phyloP scores from a whole-genome alignment of 768 basidiomycete genomes.

The Lentinus tigrinus region DNA sequence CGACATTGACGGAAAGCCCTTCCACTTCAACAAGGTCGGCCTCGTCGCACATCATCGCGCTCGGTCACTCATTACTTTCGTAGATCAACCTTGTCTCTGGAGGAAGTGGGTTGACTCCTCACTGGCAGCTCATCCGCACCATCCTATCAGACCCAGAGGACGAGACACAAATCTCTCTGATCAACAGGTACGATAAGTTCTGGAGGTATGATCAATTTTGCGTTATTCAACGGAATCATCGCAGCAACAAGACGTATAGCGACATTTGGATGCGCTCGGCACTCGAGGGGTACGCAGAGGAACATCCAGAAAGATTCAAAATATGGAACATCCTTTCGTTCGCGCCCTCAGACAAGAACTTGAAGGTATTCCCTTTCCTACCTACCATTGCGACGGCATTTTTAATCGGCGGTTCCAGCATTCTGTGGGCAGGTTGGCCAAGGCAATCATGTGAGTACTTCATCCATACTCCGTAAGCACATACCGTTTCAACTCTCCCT shows the following conservation, averaged over 20 bases:
- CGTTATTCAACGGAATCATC: background rate
- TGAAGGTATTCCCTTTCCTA: constrained; percentile 8
- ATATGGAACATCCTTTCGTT: constrained; percentile 21
- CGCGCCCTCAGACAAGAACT: constrained; percentile 2
- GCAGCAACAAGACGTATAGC: constrained; percentile 22
- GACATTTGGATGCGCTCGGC: constrained; percentile 21
- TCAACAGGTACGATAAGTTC: constrained; percentile 16
- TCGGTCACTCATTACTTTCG: background rate
- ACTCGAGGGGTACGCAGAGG: constrained; percentile 16
- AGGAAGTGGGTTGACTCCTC: constrained; percentile 22
- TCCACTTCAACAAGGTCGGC: constrained; percentile 15
- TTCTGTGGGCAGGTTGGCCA: constrained; percentile 6
- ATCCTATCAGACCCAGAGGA: constrained; percentile 20
- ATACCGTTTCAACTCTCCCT: background rate
- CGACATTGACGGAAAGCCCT: constrained; percentile 15
- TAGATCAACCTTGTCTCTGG: constrained; percentile 26
- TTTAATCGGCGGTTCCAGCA: background rate
- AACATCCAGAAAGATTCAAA: constrained; percentile 16
- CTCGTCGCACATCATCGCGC: background rate
- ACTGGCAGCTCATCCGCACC: constrained; percentile 26
- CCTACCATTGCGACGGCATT: background rate
- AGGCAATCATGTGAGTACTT: constrained; percentile 13
- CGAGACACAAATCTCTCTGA: constrained; percentile 18
- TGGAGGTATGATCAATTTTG: too few relatives aligned
- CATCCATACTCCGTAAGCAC: background rate